Conservation (phyloP, 352 stramenopile species). For the Pseudoperonospora humuli region DNA sequence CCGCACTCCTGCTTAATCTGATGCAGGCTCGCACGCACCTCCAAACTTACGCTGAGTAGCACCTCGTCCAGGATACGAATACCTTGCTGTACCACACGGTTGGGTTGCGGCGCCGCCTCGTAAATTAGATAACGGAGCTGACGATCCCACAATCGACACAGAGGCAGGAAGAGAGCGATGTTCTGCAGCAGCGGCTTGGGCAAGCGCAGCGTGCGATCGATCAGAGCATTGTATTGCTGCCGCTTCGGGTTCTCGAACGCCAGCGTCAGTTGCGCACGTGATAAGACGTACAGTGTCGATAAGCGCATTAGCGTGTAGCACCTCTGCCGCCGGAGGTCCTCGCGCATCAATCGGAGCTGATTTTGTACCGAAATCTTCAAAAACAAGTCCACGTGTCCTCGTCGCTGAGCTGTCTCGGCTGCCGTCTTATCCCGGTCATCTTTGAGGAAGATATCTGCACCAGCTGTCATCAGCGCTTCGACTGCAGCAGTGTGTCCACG, state of each 20-base stretch:
- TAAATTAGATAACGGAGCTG: constrained; percentile 77
- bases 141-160: constrained; percentile 71
- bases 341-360: constrained; percentile 73
- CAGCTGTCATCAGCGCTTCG: constrained; percentile 67
- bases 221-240: constrained; percentile 38
- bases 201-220: constrained; percentile 63
- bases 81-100: constrained; percentile 71
- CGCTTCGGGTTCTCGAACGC: constrained; percentile 37
- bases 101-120: constrained; percentile 58
- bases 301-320: constrained; percentile 66
- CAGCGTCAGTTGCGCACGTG: constrained; percentile 36
- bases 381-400: constrained; percentile 76
- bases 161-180: constrained; percentile 64
- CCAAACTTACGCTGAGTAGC: constrained; percentile 62
- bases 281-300: constrained; percentile 60
- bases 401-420: constrained; percentile 69
- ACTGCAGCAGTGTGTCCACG: constrained; percentile 72
- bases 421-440: constrained; percentile 84
- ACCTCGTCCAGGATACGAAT: constrained; percentile 80
- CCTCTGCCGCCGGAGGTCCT: constrained; percentile 57
- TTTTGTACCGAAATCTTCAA: constrained; percentile 84
- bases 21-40: constrained; percentile 47
- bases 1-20: constrained; percentile 39
- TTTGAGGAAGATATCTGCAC: constrained; percentile 83
- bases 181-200: constrained; percentile 76